Evolutionary conservation across 2,329 filamentous ascomycete genomes (phyloP).

Genomic region (Phaeosphaeriaceae sp.): DNA sequence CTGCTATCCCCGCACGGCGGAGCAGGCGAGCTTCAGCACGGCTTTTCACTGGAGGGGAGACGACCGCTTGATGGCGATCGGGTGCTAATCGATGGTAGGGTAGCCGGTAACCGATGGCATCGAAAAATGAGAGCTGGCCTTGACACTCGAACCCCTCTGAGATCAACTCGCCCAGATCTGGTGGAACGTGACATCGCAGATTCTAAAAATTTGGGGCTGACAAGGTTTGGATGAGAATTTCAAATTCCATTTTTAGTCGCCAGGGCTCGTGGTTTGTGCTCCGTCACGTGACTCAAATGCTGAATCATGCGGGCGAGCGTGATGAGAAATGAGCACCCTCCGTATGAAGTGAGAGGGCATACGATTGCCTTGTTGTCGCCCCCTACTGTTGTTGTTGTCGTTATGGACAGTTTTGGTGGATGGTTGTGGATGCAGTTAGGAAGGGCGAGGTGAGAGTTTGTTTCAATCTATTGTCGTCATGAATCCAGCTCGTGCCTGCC

Average conservation of each 20-base stretch:
- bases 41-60: slow-evolving; percentile 1
- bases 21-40: slow-evolving; percentile 9
- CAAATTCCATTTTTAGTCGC: too few relatives aligned
- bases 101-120: not conserved
- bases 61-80: not conserved
- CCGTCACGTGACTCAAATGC: not conserved
- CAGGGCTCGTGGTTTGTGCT: too few relatives aligned
- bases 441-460: too few relatives aligned
- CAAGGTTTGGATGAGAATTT: not conserved
- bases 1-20: slow-evolving; percentile 6
- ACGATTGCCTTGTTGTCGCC: not conserved
- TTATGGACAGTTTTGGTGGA: not conserved
- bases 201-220: not conserved
- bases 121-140: not conserved
- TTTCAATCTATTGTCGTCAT: too few relatives aligned
- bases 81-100: not conserved
- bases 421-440: too few relatives aligned
- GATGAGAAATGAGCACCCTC: not conserved
- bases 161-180: not conserved
- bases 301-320: not conserved
- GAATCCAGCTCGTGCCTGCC: not conserved
- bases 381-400: not conserved
- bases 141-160: not conserved
- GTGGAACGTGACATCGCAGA: not conserved
- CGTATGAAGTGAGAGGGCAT: not conserved